phyloP scores from a whole-genome alignment of 495 filamentous ascomycete species.

The Rostrohypoxylon terebratum region DNA sequence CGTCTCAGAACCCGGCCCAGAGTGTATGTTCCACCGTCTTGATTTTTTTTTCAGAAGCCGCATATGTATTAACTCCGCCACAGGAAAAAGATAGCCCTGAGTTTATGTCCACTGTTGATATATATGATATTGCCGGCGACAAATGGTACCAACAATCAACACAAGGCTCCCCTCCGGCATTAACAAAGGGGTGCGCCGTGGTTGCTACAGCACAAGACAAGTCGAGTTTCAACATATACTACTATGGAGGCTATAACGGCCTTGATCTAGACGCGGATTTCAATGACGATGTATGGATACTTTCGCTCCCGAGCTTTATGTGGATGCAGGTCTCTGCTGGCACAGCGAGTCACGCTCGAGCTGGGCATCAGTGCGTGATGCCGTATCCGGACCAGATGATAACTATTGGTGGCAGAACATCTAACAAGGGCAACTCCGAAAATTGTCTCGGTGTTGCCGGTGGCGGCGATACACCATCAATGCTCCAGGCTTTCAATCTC shows the following conservation, averaged over 20 bases:
- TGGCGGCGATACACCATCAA: constrained; percentile 51
- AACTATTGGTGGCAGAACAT: constrained; percentile 68
- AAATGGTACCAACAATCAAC: constrained; percentile 75
- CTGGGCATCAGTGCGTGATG: constrained; percentile 72
- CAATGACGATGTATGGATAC: constrained; percentile 76
- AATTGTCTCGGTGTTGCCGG: constrained; percentile 58
- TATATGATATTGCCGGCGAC: constrained; percentile 72
- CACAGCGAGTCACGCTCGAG: constrained; percentile 61
- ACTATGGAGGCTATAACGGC: constrained; percentile 77
- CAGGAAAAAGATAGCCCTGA: constrained; percentile 62
- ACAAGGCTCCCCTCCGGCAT: constrained; percentile 63
- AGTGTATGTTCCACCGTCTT: constrained; percentile 54
- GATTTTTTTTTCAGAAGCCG: constrained; percentile 4
- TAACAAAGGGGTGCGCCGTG: constrained; percentile 74
- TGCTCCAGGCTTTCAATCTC: constrained; percentile 74
- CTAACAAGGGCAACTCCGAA: constrained; percentile 23
- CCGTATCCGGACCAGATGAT: constrained; percentile 81
- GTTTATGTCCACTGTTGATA: constrained; percentile 72
- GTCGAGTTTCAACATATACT: constrained; percentile 77
- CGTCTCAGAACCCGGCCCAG: constrained; percentile 52
- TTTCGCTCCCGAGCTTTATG: constrained; percentile 81
- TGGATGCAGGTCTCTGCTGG: constrained; percentile 73
- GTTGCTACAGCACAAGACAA: constrained; percentile 69
- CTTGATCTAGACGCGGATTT: constrained; percentile 51
- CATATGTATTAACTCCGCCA: constrained; percentile 25